Percentiles rank a stretch among this genome's conserved stretches.
Evolutionary conservation across 2,329 filamentous ascomycete genomes (phyloP).

Genomic region (Paraphoma chrysanthemicola): DNA sequence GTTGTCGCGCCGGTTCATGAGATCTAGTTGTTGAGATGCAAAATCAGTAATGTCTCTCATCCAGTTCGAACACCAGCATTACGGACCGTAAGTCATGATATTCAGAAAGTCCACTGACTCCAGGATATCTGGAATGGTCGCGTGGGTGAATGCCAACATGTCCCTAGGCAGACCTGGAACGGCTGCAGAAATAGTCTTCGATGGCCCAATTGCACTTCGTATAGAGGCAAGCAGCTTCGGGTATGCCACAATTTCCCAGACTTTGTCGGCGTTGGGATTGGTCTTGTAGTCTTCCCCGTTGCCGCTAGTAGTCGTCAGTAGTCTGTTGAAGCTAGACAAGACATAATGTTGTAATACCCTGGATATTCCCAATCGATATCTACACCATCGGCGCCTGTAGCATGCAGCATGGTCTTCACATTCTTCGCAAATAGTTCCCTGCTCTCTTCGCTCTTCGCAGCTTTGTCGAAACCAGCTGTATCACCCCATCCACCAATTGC

Average conservation of each 20-base stretch:
- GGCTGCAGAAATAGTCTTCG: slow-evolving; percentile 69
- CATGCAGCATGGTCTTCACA: slow-evolving; percentile 66
- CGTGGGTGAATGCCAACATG: slow-evolving; percentile 69
- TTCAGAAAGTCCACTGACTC: slow-evolving; percentile 71
- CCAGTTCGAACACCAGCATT: no score
- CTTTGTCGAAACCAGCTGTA: slow-evolving; percentile 66
- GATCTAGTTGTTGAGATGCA: slow-evolving; percentile 48
- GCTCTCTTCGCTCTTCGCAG: slow-evolving; percentile 60
- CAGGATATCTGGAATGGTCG: slow-evolving; percentile 65
- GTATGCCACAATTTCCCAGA: slow-evolving; percentile 67
- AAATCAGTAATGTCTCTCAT: no score
- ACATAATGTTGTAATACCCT: slow-evolving; percentile 27
- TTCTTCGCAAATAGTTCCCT: slow-evolving; percentile 65
- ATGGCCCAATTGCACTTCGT: slow-evolving; percentile 62
- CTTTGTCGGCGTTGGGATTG: slow-evolving; percentile 65
- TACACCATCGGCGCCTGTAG: slow-evolving; percentile 65
- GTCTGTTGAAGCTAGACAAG: not conserved
- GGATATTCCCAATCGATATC: slow-evolving; percentile 73
- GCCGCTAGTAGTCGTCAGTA: slow-evolving; percentile 50
- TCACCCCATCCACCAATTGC: slow-evolving; percentile 80
- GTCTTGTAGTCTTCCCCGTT: slow-evolving; percentile 73
- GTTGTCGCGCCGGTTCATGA: slow-evolving; percentile 73
- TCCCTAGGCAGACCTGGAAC: slow-evolving; percentile 69
- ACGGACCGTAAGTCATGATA: slow-evolving; percentile 66
- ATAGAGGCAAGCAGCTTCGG: slow-evolving; percentile 69